These are phyloP conservation scores for Flaveria bidentis DNA, from an alignment of 129 eudicot genomes.

Conservation along the genomic window DNA sequence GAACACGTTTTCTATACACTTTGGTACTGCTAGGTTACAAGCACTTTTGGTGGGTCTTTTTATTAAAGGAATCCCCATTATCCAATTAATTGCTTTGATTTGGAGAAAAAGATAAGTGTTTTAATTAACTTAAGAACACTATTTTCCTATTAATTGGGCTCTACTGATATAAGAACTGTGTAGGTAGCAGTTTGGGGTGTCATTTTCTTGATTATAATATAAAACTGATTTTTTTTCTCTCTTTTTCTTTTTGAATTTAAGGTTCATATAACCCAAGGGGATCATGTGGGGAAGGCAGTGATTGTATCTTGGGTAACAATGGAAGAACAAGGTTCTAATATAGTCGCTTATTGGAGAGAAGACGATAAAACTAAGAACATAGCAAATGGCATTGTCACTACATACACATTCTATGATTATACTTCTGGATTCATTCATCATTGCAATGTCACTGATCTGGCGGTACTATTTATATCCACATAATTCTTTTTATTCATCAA, in stretches of 20 bases:
- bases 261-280: constrained; percentile 98
- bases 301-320: constrained; percentile 87
- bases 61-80: background rate
- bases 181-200: constrained; percentile 2
- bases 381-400: constrained; percentile 53
- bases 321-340: constrained; percentile 70
- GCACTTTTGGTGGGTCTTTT: too few relatives aligned
- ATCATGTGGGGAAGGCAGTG: constrained; percentile 73
- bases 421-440: constrained; percentile 92
- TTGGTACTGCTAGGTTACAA: too few relatives aligned
- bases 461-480: constrained; percentile 40
- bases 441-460: constrained; percentile 61
- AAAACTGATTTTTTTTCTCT: background rate
- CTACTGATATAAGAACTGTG: constrained; percentile 6
- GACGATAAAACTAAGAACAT: constrained; percentile 36
- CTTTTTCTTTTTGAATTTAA: constrained; percentile 19
- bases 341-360: constrained; percentile 63
- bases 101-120: background rate
- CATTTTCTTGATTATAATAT: background rate
- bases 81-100: background rate
- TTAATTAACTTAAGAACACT: background rate
- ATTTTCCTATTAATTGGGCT: background rate
- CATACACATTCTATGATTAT: constrained; percentile 66
- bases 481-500: background rate
- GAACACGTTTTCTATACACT: too few relatives aligned